Evolutionary conservation across 2,329 filamentous ascomycete genomes (phyloP).

Genomic region (Trichoderma citrinoviride): DNA sequence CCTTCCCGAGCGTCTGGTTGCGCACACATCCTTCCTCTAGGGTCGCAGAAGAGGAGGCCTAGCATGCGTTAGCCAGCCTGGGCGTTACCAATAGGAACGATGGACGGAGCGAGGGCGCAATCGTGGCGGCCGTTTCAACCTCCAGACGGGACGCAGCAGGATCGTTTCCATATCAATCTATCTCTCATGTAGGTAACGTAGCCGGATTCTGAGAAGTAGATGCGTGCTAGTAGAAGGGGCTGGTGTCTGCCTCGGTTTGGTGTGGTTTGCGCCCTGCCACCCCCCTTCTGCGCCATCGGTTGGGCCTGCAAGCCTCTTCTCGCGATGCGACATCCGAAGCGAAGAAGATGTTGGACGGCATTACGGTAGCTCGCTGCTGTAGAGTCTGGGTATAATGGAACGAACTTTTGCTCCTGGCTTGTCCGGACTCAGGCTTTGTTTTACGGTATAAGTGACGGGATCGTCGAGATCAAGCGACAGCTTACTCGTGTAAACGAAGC

Average conservation of each 20-base stretch:
- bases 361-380: too few species aligned
- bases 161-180: not conserved
- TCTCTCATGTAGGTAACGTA: not conserved
- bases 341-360: too few species aligned
- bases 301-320: too few species aligned
- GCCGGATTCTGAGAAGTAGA: not conserved
- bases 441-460: too few species aligned
- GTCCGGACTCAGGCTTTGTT: too few species aligned
- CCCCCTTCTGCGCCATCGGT: too few species aligned
- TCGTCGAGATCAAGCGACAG: too few species aligned
- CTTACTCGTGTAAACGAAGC: too few species aligned
- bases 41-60: not conserved
- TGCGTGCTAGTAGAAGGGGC: not conserved
- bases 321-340: too few species aligned
- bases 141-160: not conserved
- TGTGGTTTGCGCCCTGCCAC: not conserved
- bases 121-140: not conserved
- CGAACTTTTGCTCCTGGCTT: too few species aligned
- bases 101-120: not conserved
- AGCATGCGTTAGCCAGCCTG: conserved; percentile 4
- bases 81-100: not conserved
- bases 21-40: not conserved
- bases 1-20: conserved; percentile 6
- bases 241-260: not conserved
- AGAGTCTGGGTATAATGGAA: too few species aligned